Evolutionary conservation across 1,284 basidiomycete species (phyloP), one percentile per base, ranked within the genome.

Genomic region (Volvariella volvacea): DNA sequence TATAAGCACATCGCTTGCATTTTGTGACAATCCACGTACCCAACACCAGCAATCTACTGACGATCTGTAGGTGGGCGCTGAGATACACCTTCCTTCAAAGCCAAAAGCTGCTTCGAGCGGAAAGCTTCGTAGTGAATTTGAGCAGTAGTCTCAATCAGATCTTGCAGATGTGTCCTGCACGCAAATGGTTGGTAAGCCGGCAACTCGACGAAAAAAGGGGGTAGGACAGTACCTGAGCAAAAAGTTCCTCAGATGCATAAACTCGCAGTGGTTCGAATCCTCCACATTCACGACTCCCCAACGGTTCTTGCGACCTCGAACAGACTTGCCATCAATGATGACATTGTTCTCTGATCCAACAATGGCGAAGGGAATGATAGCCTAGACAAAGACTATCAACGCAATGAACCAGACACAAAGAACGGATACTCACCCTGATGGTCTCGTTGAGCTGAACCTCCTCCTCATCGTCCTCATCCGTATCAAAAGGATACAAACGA

Each of bases 111-210:
- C 74, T 97, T 98, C 57, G 90, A 94, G 54, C 95, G 84, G 88
- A 99, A 99, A 6, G 94, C 93, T 75, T 99, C 96, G 68, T 99
- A 99, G 70, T 99, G 96, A 63, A 96, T 96, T 67, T 95, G 90
- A 6, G 94, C 91, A 2, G 95, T 99, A 45, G 95, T 97, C 75
- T 99, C 95, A 64, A 99, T 98, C 57, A 99, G 71, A 63, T 99
- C 96, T 67, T 99, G 96, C 58, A 99, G 70, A 68, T 99, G 95
- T 22, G 95, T 95, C 66, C 93, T 88, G 47, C 36, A 10, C 38
- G 39, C 10, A 6, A 28, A 37, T 9, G 25, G 15, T 38, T 34
- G 21, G 40, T 15, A 34, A 15, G 44, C 12, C 42, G 28, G 20
- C 30, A 42, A 16, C 20, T 4, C 4, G 41, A 46, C 44, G n/a